Evolutionary conservation across 108 stramenopile species (phyloP).

Genomic region (Nitzschia sp.): DNA sequence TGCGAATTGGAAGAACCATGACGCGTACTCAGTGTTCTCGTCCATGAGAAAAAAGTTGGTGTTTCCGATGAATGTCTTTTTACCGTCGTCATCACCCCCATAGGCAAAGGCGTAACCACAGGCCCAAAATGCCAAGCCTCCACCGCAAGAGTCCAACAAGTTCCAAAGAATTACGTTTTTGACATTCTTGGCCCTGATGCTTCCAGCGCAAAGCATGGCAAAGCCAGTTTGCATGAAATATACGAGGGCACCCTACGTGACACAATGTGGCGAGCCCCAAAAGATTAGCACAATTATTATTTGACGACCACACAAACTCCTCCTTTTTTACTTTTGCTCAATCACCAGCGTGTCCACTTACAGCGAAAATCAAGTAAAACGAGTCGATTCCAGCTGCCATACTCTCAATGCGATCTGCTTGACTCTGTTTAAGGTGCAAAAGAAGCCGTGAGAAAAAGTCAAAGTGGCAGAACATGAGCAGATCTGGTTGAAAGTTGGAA

Average conservation of each 20-base stretch:
- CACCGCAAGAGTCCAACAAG: conserved; percentile 74
- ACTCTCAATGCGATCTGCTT: not conserved
- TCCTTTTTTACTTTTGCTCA: too few relatives aligned
- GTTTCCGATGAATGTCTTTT: conserved; percentile 36
- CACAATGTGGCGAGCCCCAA: not conserved
- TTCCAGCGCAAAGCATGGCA: conserved; percentile 80
- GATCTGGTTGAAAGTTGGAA: too few relatives aligned
- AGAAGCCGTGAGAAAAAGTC: not conserved
- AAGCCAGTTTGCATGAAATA: conserved; percentile 87
- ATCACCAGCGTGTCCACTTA: too few relatives aligned
- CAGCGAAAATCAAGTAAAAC: conserved; percentile 65
- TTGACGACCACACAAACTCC: too few relatives aligned
- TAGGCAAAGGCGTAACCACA: conserved; percentile 76
- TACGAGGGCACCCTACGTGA: conserved; percentile 40
- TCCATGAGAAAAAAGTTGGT: conserved; percentile 54
- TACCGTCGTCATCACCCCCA: conserved; percentile 39
- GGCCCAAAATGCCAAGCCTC: conserved; percentile 60
- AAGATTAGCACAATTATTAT: too few relatives aligned
- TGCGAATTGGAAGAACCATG: conserved; percentile 88
- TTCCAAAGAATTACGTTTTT: conserved; percentile 85
- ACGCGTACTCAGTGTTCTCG: conserved; percentile 52
- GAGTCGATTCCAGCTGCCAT: conserved; percentile 39
- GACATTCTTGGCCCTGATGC: conserved; percentile 72
- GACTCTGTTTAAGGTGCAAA: not conserved
- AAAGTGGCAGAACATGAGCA: not conserved